These are phyloP conservation scores for Calonectria henricotiae DNA, from an alignment of 2,329 filamentous ascomycete genomes.

Conservation along the genomic window DNA sequence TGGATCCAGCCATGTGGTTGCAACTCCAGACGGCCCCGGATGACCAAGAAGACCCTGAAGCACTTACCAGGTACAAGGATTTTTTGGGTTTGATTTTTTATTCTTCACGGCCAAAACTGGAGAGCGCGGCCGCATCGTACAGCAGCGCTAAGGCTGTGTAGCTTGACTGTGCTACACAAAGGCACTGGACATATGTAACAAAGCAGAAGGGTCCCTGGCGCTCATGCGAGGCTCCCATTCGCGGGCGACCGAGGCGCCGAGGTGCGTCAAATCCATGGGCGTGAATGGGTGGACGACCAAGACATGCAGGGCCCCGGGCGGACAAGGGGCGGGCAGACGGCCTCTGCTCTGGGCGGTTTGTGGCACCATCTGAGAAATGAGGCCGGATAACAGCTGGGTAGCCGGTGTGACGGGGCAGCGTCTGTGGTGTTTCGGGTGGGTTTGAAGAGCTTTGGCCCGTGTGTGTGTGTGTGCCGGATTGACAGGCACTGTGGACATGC, in stretches of 20 bases:
- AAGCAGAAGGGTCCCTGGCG: background rate
- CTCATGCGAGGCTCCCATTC: constrained; percentile 6
- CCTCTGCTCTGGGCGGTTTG: background rate
- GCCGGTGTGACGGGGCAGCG: constrained; percentile 10
- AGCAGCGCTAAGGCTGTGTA: constrained; percentile 4
- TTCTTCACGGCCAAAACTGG: constrained; percentile 34
- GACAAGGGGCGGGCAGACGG: background rate
- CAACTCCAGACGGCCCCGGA: constrained; percentile 18
- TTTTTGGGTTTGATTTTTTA: background rate
- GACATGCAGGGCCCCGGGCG: constrained; percentile 36
- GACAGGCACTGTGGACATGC: background rate
- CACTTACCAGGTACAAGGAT: constrained; percentile 23
- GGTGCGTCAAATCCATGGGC: too few species aligned
- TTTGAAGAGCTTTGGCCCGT: constrained; percentile 15
- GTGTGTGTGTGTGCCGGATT: background rate
- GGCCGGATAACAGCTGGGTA: background rate
- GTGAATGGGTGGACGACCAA: constrained; percentile 1
- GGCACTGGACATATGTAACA: background rate
- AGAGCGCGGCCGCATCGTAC: constrained; percentile 5
- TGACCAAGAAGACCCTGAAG: constrained; percentile 14
- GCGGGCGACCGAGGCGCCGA: background rate
- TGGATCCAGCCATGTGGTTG: constrained; percentile 17
- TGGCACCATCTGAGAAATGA: constrained; percentile 35
- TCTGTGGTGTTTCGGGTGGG: constrained; percentile 27
- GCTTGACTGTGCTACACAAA: background rate